Evolutionary conservation across 495 filamentous ascomycete species (phyloP), one percentile per base, ranked within the genome.

Genomic region (Penicillium taxi): DNA sequence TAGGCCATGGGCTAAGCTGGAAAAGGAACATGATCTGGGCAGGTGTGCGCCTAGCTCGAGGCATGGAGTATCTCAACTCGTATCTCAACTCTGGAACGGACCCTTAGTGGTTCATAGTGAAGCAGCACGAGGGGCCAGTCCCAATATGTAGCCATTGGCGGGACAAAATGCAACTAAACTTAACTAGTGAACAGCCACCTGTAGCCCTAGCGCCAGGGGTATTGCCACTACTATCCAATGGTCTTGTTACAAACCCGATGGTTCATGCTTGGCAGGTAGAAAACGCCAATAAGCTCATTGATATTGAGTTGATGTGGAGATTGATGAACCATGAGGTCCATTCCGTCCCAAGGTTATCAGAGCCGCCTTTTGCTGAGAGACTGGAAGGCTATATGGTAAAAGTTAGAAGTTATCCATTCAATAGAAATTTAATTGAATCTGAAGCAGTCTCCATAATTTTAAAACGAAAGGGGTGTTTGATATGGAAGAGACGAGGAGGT

Each of bases 201-300:
- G 26, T 31, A 20, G 23, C 12, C 27, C 21, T 45, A 44, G 35
- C 41, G 51, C 44, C 48, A 52, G 51, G 51, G 47, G 44, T 30
- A 45, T 16, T 15, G 7, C 13, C 5, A 7, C 5, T 11, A 23
- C 17, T 8, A 15, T 5, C 47, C 47, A 54, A 47, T 51, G 4
- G 32, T 33, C 12, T 9, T 5, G 9, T 4, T 0, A 6, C 12
- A 40, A 41, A 42, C 51, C 48, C 51, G 44, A 40, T 37, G 44
- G 51, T 55, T 55, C 51, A 23, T 55, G 44, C 51, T 54, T 54
- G 44, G 51, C 51, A 32, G 13, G 36, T 39, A 27, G 37, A 39
- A 28, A 18, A 23, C 12, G 9, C 28, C 27, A 23, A 39, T 32
- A 13, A 32, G 27, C 35, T 26, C 35, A 30, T 13, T 7, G 13